phyloP scores from a whole-genome alignment of 225 moss, liverwort and hornwort species.

The Lunularia cruciata region DNA sequence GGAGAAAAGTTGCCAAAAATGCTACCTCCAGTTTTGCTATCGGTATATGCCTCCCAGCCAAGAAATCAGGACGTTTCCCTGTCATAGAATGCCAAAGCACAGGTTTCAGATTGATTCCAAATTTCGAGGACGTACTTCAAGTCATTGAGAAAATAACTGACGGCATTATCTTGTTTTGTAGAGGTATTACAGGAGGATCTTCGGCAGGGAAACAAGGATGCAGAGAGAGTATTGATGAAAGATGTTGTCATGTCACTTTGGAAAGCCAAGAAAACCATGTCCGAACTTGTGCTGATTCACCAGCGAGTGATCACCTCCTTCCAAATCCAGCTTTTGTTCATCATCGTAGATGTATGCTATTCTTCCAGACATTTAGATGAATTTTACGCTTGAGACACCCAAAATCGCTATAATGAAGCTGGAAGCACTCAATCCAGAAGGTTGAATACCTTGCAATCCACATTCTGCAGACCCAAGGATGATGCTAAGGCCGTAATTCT shows the following conservation, averaged over 20 bases:
- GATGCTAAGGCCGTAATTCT: no score
- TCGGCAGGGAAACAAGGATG: slow-evolving; percentile 16
- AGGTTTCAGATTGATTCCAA: neutral
- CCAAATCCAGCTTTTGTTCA: slow-evolving; percentile 17
- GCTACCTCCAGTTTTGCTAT: slow-evolving; percentile 17
- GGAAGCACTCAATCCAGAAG: no score
- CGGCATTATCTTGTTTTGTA: slow-evolving; percentile 3
- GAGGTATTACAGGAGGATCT: slow-evolving; percentile 20
- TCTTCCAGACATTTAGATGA: neutral
- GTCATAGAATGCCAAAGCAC: neutral
- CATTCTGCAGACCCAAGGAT: no score
- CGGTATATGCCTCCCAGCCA: neutral
- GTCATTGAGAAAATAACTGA: neutral
- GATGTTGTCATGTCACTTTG: slow-evolving; percentile 18
- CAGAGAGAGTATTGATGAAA: slow-evolving; percentile 21
- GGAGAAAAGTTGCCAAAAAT: slow-evolving; percentile 20
- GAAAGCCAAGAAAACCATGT: slow-evolving; percentile 9
- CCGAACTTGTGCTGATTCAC: neutral
- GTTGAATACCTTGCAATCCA: no score
- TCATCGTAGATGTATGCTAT: slow-evolving; percentile 11
- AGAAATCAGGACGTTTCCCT: no score
- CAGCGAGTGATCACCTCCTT: slow-evolving; percentile 25
- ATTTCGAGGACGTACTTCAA: no score
- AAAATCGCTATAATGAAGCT: no score
- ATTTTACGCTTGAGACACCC: no score